Base-by-base conservation (phyloP, 2,329 filamentous ascomycete species). In the Ophiocordyceps unilateralis region DNA sequence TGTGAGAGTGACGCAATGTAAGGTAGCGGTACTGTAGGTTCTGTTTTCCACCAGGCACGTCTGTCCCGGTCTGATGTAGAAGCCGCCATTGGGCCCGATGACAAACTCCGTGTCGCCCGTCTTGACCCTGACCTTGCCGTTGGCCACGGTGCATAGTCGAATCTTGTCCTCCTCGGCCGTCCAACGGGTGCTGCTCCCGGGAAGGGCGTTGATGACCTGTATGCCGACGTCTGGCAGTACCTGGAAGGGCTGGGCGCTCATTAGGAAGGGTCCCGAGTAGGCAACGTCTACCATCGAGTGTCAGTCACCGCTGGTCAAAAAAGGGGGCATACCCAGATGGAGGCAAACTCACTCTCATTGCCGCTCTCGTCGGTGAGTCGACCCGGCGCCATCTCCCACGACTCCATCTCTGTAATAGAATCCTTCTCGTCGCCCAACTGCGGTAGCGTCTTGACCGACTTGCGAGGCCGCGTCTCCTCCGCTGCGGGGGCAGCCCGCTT, bases 351-450 rank as follows among this genome's bases (percentile, higher is more conserved):
- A 67, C 65, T 65, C 23, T 60, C 55, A 1, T 51, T 49, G 1
- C 52, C 48, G 1, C 46, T 44, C 4, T 53, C 46, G 28, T 60
- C 55, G 9, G 49, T 51, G 24, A 66, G 51, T 20, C 61, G 58
- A 15, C 66, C 66, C 1, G 66, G 66, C 0, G 66, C 65, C 39
- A 67, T 47, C 49, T 69, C 66, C 65, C 65, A 68, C 3, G 57
- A 55, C 47, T 68, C 65, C 55, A 66, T 63, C 41, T 64, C 40
- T 23, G 9, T 22, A 15, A 26, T 40, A 17, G 21, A 6, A 5
- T 34, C 32, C 22, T 53, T 6, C 61, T 40, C 3, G 52, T 44
- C 14, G 48, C 41, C 5, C 41, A 8, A 15, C 46, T 23, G 45
- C 22, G 2, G 40, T 9, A 28, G 4, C 17, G 26, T 17, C 15